Conservation (phyloP, 352 stramenopile species). For the Globisporangium recalcitrans region DNA sequence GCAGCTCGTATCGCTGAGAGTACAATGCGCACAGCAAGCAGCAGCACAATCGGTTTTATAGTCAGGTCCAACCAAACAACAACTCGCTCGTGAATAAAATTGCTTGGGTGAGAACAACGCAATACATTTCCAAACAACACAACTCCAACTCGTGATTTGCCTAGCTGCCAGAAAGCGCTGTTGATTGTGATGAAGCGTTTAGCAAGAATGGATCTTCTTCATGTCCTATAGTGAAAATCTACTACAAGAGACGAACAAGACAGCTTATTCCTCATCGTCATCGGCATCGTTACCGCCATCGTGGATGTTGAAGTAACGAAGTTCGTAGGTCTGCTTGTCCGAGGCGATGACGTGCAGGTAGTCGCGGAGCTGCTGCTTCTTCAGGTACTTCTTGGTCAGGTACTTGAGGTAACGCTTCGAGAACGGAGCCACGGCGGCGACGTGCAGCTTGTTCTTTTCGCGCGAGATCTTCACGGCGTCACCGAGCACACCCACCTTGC, state of each 20-base stretch:
- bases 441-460: slow-evolving; percentile 96
- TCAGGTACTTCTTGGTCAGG: slow-evolving; percentile 99
- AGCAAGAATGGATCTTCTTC: slow-evolving; percentile 7
- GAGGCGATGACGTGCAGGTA: slow-evolving; percentile 99
- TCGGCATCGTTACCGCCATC: slow-evolving; percentile 88
- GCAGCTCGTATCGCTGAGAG: slow-evolving; percentile 16
- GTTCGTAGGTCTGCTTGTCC: slow-evolving; percentile 98
- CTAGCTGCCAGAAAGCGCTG: slow-evolving; percentile 5
- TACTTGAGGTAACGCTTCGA: slow-evolving; percentile 99
- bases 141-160: neutral
- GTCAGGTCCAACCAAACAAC: slow-evolving; percentile 6
- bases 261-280: slow-evolving; percentile 86
- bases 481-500: slow-evolving; percentile 96
- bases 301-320: slow-evolving; percentile 98
- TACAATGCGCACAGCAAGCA: neutral
- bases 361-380: slow-evolving; percentile 99
- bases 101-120: neutral
- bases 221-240: neutral
- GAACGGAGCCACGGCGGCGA: slow-evolving; percentile 93
- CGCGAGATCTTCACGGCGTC: slow-evolving; percentile 94
- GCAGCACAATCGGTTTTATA: slow-evolving; percentile 5
- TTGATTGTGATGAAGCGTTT: slow-evolving; percentile 12
- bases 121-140: slow-evolving; percentile 4
- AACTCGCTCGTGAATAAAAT: slow-evolving; percentile 10
- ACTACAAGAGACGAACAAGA: neutral